phyloP scores from a whole-genome alignment of 495 filamentous ascomycete species.

The Aspergillus olivimuriae region DNA sequence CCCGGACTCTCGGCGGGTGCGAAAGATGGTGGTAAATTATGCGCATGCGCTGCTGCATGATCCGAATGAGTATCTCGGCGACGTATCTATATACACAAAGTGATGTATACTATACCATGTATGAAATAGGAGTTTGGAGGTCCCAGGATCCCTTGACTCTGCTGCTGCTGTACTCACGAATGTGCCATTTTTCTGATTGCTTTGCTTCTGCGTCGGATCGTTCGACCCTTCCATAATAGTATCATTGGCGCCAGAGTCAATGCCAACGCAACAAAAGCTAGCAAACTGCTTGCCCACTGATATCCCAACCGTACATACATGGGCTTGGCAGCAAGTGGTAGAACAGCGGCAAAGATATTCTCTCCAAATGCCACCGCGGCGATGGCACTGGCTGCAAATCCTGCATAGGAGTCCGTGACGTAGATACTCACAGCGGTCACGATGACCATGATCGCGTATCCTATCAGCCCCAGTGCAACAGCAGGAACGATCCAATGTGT shows the following conservation, averaged over 20 bases:
- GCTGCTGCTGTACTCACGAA: neutral
- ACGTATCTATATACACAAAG: conserved; percentile 18
- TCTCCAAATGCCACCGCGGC: conserved; percentile 31
- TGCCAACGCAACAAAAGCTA: conserved; percentile 31
- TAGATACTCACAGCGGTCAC: conserved; percentile 27
- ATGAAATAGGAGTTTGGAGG: neutral
- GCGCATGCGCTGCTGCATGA: conserved; percentile 11
- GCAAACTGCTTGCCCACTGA: conserved; percentile 38
- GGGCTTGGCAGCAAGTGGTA: conserved; percentile 34
- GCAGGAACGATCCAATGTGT: conserved; percentile 21
- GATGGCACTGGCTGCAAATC: conserved; percentile 30
- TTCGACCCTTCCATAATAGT: conserved; percentile 21
- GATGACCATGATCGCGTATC: conserved; percentile 24
- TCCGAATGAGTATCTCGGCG: conserved; percentile 18
- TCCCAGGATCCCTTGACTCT: neutral
- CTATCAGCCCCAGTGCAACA: conserved; percentile 14
- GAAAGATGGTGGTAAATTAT: conserved; percentile 17
- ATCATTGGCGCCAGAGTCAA: conserved; percentile 28
- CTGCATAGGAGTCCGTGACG: conserved; percentile 27
- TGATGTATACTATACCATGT: conserved; percentile 1
- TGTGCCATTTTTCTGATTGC: conserved; percentile 11
- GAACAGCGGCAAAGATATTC: conserved; percentile 30
- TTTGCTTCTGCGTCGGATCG: conserved; percentile 17
- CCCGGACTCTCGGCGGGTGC: conserved; percentile 18
- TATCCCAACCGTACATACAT: conserved; percentile 39